Percentiles rank a stretch among this genome's conserved stretches.
Evolutionary conservation across 2,329 filamentous ascomycete species (phyloP).

Genomic region (Phyllosticta citribraziliensis): DNA sequence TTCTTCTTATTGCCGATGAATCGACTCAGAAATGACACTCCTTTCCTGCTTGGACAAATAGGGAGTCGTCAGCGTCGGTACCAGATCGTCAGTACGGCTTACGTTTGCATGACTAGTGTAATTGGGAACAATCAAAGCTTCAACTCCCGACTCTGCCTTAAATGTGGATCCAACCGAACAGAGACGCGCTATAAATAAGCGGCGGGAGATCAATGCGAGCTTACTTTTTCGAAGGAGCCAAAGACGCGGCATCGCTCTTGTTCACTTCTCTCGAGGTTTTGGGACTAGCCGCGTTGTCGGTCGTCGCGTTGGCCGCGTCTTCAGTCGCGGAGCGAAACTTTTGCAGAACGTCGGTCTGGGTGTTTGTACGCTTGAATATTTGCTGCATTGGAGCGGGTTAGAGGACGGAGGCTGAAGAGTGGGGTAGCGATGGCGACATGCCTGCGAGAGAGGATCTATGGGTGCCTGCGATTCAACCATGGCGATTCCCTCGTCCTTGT

Average conservation of each 20-base stretch:
- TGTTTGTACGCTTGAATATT: constrained; percentile 57
- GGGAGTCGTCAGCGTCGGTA: constrained; percentile 3
- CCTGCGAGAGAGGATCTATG: constrained; percentile 60
- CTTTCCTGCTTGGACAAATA: constrained; percentile 51
- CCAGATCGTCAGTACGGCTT: constrained; percentile 5
- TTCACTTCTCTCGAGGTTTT: constrained; percentile 14
- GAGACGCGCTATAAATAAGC: background rate
- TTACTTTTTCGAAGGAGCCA: constrained; percentile 21
- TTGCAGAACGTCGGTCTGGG: constrained; percentile 48
- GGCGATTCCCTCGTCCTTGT: background rate
- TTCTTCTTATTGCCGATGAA: constrained; percentile 73
- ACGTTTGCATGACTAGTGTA: constrained; percentile 9
- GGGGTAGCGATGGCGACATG: constrained; percentile 31
- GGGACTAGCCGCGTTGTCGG: constrained; percentile 41
- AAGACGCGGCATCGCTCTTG: constrained; percentile 3
- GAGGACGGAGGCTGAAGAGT: background rate
- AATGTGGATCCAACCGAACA: background rate
- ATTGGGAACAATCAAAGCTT: background rate
- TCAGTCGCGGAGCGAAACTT: constrained; percentile 44
- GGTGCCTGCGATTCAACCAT: constrained; percentile 26
- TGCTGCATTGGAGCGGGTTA: constrained; percentile 28
- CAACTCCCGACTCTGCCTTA: background rate
- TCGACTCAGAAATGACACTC: constrained; percentile 80
- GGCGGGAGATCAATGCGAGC: constrained; percentile 7
- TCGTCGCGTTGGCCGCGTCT: constrained; percentile 24